These are phyloP conservation scores for Calocera cornea DNA, from an alignment of 768 basidiomycete species.

Conservation along the genomic window DNA sequence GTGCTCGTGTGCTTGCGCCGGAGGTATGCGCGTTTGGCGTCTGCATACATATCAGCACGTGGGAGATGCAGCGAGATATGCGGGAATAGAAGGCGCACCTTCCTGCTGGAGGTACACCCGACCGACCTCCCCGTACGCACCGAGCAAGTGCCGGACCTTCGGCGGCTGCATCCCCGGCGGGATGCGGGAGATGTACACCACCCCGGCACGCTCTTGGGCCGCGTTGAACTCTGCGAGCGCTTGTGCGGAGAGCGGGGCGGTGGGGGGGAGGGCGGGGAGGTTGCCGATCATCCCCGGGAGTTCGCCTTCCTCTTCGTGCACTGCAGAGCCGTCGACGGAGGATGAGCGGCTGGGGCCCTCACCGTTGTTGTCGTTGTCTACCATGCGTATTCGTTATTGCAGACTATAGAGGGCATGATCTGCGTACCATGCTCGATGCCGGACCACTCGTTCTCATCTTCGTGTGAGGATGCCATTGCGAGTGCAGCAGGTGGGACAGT, in stretches of 20 bases:
- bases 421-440: background rate
- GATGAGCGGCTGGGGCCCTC: background rate
- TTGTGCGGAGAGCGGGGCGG: slow-evolving; percentile 58
- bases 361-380: background rate
- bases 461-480: background rate
- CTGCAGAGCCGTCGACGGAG: slow-evolving; percentile 7
- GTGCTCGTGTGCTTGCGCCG: slow-evolving; percentile 68
- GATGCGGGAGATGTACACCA: slow-evolving; percentile 89
- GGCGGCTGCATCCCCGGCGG: slow-evolving; percentile 96
- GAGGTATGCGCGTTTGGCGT: slow-evolving; percentile 76
- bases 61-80: background rate
- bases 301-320: slow-evolving; percentile 39
- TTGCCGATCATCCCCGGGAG: slow-evolving; percentile 33
- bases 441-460: background rate
- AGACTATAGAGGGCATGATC: background rate
- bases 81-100: slow-evolving; percentile 36
- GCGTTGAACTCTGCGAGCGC: slow-evolving; percentile 62
- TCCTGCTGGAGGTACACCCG: slow-evolving; percentile 88
- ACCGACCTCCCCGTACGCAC: slow-evolving; percentile 76
- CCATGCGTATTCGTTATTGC: background rate
- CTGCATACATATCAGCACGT: slow-evolving; percentile 27
- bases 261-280: slow-evolving; percentile 10
- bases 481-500: background rate
- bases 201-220: slow-evolving; percentile 62
- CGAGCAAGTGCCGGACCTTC: slow-evolving; percentile 90